phyloP scores from a whole-genome alignment of 2,329 filamentous ascomycete species.

The Knoxdaviesia capensis region DNA sequence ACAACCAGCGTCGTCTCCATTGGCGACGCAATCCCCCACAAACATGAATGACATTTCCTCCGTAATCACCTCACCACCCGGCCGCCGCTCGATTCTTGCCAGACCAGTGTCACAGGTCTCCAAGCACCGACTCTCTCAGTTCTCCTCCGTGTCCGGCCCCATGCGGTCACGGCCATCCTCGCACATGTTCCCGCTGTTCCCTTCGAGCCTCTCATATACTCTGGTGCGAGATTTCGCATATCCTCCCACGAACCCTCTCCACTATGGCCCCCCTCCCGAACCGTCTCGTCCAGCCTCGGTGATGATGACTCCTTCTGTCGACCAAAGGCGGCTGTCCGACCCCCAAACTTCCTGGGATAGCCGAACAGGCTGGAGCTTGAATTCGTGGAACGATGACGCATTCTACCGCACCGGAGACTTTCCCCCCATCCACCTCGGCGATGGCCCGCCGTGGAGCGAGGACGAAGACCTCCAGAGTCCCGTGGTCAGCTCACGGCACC shows the following conservation, averaged over 20 bases:
- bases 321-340: constrained; percentile 65
- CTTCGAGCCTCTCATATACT: constrained; percentile 74
- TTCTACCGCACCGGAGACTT: constrained; percentile 49
- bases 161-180: constrained; percentile 61
- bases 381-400: constrained; percentile 27
- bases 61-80: constrained; percentile 33
- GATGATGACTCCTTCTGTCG: constrained; percentile 68
- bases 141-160: constrained; percentile 50
- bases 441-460: constrained; percentile 85
- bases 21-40: constrained; percentile 22
- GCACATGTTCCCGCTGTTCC: constrained; percentile 64
- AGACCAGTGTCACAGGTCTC: constrained; percentile 57
- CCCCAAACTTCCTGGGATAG: constrained; percentile 58
- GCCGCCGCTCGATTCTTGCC: constrained; percentile 38
- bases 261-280: constrained; percentile 80
- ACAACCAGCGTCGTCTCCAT: constrained; percentile 31
- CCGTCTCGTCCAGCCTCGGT: constrained; percentile 50
- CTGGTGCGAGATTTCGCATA: constrained; percentile 94
- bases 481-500: constrained; percentile 66
- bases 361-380: constrained; percentile 34
- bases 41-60: constrained; percentile 17
- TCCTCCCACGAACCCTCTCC: constrained; percentile 59
- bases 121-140: constrained; percentile 67
- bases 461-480: constrained; percentile 90
- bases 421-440: constrained; percentile 64